Conservation (phyloP, 192 early-diverging fungal species). For the Gamsiella multidivaricata region DNA sequence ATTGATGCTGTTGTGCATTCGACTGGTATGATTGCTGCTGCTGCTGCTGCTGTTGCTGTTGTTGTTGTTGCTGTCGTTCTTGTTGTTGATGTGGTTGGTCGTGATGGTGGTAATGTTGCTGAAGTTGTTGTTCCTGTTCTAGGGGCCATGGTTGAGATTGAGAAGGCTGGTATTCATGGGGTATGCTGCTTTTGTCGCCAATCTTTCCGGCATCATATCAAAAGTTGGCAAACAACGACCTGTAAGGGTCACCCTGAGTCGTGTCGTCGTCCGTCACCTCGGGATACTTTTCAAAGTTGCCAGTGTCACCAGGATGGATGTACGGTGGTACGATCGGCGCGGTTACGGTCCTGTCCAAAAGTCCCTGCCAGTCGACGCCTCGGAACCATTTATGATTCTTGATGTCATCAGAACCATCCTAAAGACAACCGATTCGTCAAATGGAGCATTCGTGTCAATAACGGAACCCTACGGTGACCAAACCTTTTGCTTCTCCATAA, state of each 20-base stretch:
- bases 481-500: neutral
- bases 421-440: too few species aligned
- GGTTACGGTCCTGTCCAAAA: conserved; percentile 78
- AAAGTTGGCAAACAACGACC: conserved; percentile 82
- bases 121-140: conserved; percentile 14
- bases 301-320: conserved; percentile 91
- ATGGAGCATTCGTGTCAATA: too few species aligned
- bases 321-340: conserved; percentile 93
- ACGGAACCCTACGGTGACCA: too few species aligned
- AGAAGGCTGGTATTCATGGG: conserved; percentile 20
- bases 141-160: conserved; percentile 10
- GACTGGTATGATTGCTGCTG: conserved; percentile 15
- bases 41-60: conserved; percentile 13
- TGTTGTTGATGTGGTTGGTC: conserved; percentile 9
- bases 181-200: conserved; percentile 48
- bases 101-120: conserved; percentile 5
- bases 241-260: conserved; percentile 76
- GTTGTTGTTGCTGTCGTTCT: conserved; percentile 16
- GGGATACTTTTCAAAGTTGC: conserved; percentile 98
- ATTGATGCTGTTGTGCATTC: conserved; percentile 14
- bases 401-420: conserved; percentile 91
- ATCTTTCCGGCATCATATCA: conserved; percentile 63
- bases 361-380: conserved; percentile 91
- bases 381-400: conserved; percentile 95
- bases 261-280: conserved; percentile 78